phyloP scores from a whole-genome alignment of 805 yeast genomes.

The Hanseniaspora thailandica region DNA sequence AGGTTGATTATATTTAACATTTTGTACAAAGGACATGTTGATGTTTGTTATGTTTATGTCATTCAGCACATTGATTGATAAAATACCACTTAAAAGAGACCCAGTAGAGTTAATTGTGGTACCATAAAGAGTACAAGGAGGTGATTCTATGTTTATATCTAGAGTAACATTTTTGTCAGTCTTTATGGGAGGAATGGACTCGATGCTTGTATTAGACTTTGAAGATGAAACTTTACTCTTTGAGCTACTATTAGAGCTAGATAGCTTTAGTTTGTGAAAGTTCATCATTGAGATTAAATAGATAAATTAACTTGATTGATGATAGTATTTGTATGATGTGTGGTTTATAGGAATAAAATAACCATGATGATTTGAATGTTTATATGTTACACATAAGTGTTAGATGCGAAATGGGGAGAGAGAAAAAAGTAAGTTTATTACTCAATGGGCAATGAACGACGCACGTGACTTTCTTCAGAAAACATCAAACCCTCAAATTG shows the following conservation, averaged over 20 bases:
- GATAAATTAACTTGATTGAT: too few relatives aligned
- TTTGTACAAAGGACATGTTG: conserved; percentile 59
- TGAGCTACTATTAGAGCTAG: not conserved
- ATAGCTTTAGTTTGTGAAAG: not conserved
- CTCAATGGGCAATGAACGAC: too few relatives aligned
- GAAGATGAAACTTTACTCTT: not conserved
- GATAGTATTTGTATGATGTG: too few relatives aligned
- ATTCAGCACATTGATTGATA: conserved; percentile 44
- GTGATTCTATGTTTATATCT: conserved; percentile 65
- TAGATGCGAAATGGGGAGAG: too few relatives aligned
- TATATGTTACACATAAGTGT: too few relatives aligned
- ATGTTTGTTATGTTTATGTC: conserved; percentile 29
- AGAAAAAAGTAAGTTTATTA: too few relatives aligned
- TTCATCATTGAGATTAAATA: too few relatives aligned
- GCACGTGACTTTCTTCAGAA: too few relatives aligned
- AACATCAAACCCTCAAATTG: too few relatives aligned
- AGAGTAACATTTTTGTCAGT: conserved; percentile 29
- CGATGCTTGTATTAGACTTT: not conserved
- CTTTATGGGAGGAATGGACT: not conserved
- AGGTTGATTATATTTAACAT: conserved; percentile 53
- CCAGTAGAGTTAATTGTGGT: conserved; percentile 69
- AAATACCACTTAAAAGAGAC: conserved; percentile 68
- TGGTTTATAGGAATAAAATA: too few relatives aligned
- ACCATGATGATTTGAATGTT: too few relatives aligned
- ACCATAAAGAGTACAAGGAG: conserved; percentile 83